A percentile compares a stretch with the other conserved stretches of the same genome.
Conservation (phyloP, 2,329 filamentous ascomycete genomes). For the Thyridium curvatum region DNA sequence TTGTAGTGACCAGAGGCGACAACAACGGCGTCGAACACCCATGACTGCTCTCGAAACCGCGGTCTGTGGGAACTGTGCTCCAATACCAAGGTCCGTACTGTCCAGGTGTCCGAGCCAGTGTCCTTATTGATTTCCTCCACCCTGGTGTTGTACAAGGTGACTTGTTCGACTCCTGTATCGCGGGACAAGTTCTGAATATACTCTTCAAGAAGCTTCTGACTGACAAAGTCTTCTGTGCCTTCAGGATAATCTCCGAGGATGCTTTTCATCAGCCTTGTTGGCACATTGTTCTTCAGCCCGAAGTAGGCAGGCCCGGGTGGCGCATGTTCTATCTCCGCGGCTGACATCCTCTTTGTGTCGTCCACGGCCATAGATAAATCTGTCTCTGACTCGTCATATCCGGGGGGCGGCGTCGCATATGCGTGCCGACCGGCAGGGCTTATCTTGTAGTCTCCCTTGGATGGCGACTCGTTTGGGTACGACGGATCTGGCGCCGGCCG, state of each 20-base stretch:
- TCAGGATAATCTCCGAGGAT: constrained; percentile 45
- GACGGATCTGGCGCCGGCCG: constrained; percentile 18
- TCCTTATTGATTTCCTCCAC: constrained; percentile 46
- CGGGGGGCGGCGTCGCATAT: constrained; percentile 11
- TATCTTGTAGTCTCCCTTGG: constrained; percentile 17
- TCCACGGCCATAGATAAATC: background rate
- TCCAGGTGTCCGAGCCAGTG: constrained; percentile 36
- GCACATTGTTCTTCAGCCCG: constrained; percentile 68
- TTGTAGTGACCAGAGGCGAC: constrained; percentile 64
- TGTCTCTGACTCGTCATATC: background rate
- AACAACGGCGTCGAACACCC: constrained; percentile 57
- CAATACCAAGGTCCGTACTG: constrained; percentile 41
- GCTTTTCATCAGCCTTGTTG: constrained; percentile 45
- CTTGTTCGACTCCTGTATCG: constrained; percentile 39
- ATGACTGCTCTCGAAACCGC: constrained; percentile 19
- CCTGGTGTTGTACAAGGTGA: constrained; percentile 51
- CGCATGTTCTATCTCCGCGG: background rate
- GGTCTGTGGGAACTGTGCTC: constrained; percentile 12
- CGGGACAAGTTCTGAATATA: constrained; percentile 57
- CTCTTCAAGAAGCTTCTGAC: constrained; percentile 46
- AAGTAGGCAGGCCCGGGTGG: constrained; percentile 40
- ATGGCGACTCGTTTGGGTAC: constrained; percentile 23
- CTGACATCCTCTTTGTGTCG: too few relatives aligned
- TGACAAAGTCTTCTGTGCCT: constrained; percentile 53
- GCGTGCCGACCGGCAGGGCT: constrained; percentile 11